Conservation (phyloP, 345 rosid species). For the Arabidopsis suecica region DNA sequence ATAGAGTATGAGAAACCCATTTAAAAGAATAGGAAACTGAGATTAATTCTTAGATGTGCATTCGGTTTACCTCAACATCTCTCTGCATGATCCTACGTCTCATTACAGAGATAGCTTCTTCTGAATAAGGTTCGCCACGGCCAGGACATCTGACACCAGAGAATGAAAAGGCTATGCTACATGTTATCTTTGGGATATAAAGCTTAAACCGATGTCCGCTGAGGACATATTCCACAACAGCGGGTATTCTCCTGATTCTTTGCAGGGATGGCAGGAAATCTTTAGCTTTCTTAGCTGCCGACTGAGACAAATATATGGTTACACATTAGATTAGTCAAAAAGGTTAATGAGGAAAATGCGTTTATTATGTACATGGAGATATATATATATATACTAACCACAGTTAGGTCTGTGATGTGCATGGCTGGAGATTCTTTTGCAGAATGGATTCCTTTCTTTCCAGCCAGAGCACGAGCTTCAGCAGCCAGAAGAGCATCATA, state of each 20-base stretch:
- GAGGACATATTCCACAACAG: constrained; percentile 93
- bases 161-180: constrained; percentile 93
- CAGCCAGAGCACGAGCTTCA: constrained; percentile 76
- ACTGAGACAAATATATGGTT: constrained; percentile 52
- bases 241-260: constrained; percentile 73
- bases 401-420: constrained; percentile 82
- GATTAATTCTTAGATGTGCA: background rate
- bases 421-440: constrained; percentile 73
- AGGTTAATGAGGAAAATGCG: background rate
- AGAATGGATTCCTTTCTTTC: constrained; percentile 87
- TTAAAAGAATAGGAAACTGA: constrained; percentile 16
- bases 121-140: constrained; percentile 85
- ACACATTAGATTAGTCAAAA: constrained; percentile 16
- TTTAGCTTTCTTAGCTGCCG: constrained; percentile 81
- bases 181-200: constrained; percentile 86
- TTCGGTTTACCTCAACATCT: constrained; percentile 81
- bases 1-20: background rate
- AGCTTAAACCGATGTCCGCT: constrained; percentile 99
- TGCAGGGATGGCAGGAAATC: constrained; percentile 89
- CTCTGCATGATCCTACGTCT: constrained; percentile 95
- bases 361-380: constrained; percentile 9
- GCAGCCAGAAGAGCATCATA: constrained; percentile 95
- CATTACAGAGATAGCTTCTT: constrained; percentile 93
- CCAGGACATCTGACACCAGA: constrained; percentile 99
- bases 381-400: constrained; percentile 51